phyloP scores from a whole-genome alignment of 345 rosid genomes.

The Excoecaria agallocha region DNA sequence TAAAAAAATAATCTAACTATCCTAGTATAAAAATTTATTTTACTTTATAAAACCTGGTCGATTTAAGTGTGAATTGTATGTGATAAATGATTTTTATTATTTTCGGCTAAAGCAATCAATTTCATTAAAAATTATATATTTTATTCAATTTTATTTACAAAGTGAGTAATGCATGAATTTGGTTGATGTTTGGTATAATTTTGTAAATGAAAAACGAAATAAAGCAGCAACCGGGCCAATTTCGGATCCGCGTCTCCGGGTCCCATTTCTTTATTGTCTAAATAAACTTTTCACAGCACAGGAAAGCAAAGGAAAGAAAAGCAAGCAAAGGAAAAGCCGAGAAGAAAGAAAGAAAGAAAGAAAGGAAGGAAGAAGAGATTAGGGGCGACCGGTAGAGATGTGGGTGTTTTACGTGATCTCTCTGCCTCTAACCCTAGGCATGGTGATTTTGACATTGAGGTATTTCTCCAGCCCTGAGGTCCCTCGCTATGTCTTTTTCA shows the following conservation, averaged over 20 bases:
- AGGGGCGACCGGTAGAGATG: conserved; percentile 34
- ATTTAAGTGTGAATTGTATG: too few species aligned
- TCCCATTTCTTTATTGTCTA: background rate
- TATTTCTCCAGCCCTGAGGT: conserved; percentile 96
- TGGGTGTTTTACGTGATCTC: conserved; percentile 99
- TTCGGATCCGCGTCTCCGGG: conserved; percentile 17
- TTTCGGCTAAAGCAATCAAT: too few species aligned
- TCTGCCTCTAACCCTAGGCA: conserved; percentile 90
- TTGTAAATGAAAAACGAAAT: background rate
- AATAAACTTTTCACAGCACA: background rate
- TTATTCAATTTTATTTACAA: too few species aligned
- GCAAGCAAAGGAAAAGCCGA: background rate
- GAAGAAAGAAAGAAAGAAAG: background rate
- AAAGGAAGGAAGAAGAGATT: too few species aligned
- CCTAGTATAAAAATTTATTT: too few species aligned
- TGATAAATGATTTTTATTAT: too few species aligned
- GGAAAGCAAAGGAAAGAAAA: background rate
- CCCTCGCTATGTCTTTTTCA: conserved; percentile 79
- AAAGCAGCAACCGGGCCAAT: conserved; percentile 11
- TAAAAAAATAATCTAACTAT: too few species aligned
- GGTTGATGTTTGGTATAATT: too few species aligned
- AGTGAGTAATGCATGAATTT: too few species aligned
- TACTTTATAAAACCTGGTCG: too few species aligned
- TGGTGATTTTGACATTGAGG: conserved; percentile 70
- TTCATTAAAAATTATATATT: too few species aligned